Percentiles rank a stretch among this genome's conserved stretches.
phyloP scores from a whole-genome alignment of 306 rosid genomes.

The Dryas alaskensis region DNA sequence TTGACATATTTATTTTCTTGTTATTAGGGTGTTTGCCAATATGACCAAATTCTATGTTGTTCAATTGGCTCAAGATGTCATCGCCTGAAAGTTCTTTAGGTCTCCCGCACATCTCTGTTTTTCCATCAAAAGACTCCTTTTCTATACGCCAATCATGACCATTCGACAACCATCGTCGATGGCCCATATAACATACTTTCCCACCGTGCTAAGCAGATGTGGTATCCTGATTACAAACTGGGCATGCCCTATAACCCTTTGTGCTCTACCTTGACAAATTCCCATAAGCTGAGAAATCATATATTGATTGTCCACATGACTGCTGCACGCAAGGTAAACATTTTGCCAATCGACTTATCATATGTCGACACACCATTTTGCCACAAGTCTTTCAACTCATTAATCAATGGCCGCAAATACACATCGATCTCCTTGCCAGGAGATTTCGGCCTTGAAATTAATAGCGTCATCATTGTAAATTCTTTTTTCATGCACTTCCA shows the following conservation, averaged over 20 bases:
- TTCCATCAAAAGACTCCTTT: neutral
- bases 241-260: neutral
- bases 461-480: neutral
- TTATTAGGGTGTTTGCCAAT: no score
- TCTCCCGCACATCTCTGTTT: neutral
- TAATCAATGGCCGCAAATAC: neutral
- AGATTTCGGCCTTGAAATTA: no score
- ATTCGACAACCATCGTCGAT: neutral
- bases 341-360: neutral
- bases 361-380: neutral
- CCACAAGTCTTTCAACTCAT: neutral
- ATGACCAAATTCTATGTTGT: no score
- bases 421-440: neutral
- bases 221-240: neutral
- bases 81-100: no score
- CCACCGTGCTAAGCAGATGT: neutral
- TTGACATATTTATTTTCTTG: accelerated
- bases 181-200: neutral
- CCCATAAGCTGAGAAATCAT: neutral
- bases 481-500: neutral
- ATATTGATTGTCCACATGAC: neutral
- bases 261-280: neutral
- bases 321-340: neutral
- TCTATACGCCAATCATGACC: neutral
- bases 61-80: no score